Conservation (phyloP, 176 grass and related monocot species). For the Bothriochloa decipiens region DNA sequence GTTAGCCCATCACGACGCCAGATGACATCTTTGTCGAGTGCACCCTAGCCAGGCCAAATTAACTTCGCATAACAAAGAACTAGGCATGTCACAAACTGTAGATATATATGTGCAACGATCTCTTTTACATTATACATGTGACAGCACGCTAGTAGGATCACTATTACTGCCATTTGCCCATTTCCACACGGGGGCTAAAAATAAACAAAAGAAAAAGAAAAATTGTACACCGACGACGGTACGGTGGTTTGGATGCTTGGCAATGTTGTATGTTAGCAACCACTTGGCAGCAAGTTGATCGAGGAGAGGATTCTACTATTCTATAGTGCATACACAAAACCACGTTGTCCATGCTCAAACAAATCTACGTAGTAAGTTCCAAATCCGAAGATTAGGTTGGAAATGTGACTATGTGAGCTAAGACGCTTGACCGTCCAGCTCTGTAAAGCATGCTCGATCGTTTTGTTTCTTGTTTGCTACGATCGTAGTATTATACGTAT, state of each 20-base stretch:
- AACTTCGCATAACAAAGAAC: background rate
- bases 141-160: too few species aligned
- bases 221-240: background rate
- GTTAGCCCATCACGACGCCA: background rate
- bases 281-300: background rate
- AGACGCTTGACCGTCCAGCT: background rate
- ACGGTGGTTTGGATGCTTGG: background rate
- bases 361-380: background rate
- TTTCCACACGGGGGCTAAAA: too few species aligned
- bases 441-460: too few species aligned
- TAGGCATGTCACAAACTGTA: too few species aligned
- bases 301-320: background rate
- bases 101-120: too few species aligned
- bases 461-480: too few species aligned
- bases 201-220: background rate
- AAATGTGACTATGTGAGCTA: background rate
- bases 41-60: background rate
- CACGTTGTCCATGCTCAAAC: background rate
- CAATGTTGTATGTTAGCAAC: background rate
- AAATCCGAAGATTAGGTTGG: background rate
- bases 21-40: too few species aligned
- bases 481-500: too few species aligned
- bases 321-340: background rate
- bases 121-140: too few species aligned
- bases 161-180: too few species aligned